Evolutionary conservation across 2,329 filamentous ascomycete genomes (phyloP).

Genomic region (Cyanodermella asteris): DNA sequence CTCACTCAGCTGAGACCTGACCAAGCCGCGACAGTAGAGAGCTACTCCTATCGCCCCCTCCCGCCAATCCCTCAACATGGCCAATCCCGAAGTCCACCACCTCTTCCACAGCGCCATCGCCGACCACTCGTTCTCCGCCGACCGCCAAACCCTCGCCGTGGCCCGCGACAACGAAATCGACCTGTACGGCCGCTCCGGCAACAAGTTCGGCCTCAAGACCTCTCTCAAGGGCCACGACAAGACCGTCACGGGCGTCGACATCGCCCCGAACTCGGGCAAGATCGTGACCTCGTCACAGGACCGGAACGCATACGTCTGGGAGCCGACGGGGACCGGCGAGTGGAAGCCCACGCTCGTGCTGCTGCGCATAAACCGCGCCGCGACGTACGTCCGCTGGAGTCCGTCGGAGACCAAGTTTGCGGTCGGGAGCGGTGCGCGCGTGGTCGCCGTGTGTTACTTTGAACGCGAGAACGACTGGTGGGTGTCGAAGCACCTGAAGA

Average conservation of each 20-base stretch:
- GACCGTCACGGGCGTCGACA: slow-evolving; percentile 86
- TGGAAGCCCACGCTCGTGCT: slow-evolving; percentile 97
- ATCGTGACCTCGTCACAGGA: slow-evolving; percentile 98
- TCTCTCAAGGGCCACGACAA: slow-evolving; percentile 95
- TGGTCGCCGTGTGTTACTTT: slow-evolving; percentile 95
- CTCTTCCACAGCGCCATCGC: slow-evolving; percentile 92
- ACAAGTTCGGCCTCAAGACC: slow-evolving; percentile 63
- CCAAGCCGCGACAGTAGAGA: slow-evolving; percentile 99
- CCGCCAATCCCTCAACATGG: slow-evolving; percentile 44
- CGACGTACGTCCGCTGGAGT: slow-evolving; percentile 93
- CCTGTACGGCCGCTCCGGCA: slow-evolving; percentile 56
- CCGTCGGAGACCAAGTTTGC: slow-evolving; percentile 95
- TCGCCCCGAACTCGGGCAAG: slow-evolving; percentile 70
- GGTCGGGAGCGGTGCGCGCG: slow-evolving; percentile 82
- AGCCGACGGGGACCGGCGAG: slow-evolving; percentile 67
- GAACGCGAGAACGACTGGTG: slow-evolving; percentile 99
- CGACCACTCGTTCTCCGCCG: slow-evolving; percentile 93
- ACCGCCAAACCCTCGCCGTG: slow-evolving; percentile 72
- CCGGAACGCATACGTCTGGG: slow-evolving; percentile 95
- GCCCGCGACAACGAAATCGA: slow-evolving; percentile 78
- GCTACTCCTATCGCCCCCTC: slow-evolving; percentile 59
- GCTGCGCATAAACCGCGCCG: slow-evolving; percentile 87
- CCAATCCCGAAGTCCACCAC: slow-evolving; percentile 76
- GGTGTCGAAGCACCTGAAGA: slow-evolving; percentile 98
- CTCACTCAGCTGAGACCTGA: too few relatives aligned